Evolutionary conservation across 371 early-diverging fungal species (phyloP).

Genomic region (Mucor irregularis): DNA sequence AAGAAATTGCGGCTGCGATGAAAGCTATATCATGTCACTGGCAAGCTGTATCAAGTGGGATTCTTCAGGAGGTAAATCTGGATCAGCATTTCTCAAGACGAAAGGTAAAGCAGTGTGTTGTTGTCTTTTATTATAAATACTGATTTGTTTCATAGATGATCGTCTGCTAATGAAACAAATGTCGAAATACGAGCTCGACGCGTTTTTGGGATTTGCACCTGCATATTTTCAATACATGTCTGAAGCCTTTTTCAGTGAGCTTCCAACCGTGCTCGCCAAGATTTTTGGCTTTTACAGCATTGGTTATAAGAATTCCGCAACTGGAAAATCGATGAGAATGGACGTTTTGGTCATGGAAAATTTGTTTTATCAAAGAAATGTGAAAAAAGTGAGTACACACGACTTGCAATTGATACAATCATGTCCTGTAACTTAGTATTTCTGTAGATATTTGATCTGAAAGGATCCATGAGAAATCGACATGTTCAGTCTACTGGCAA

Average conservation of each 20-base stretch:
- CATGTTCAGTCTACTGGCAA: slow-evolving; percentile 88
- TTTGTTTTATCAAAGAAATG: slow-evolving; percentile 84
- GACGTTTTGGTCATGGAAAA: slow-evolving; percentile 97
- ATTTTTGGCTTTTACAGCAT: slow-evolving; percentile 95
- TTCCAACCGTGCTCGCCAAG: slow-evolving; percentile 90
- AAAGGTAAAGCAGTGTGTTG: slow-evolving; percentile 40
- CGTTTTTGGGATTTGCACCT: slow-evolving; percentile 92
- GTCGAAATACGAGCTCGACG: slow-evolving; percentile 85
- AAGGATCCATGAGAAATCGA: slow-evolving; percentile 95
- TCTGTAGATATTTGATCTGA: slow-evolving; percentile 86
- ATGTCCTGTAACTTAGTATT: not conserved
- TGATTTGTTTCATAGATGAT: slow-evolving; percentile 63
- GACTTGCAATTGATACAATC: not conserved
- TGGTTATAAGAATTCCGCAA: slow-evolving; percentile 79
- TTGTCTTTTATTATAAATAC: too few relatives aligned
- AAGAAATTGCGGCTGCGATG: slow-evolving; percentile 82
- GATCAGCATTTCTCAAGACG: slow-evolving; percentile 91
- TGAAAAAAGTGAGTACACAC: slow-evolving; percentile 55
- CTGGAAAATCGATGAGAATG: slow-evolving; percentile 83
- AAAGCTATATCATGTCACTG: slow-evolving; percentile 82
- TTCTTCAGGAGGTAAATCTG: slow-evolving; percentile 91
- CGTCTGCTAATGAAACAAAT: slow-evolving; percentile 94
- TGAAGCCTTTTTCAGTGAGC: slow-evolving; percentile 81
- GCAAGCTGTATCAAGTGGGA: slow-evolving; percentile 88
- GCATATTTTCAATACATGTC: slow-evolving; percentile 93